Evolutionary conservation across 495 filamentous ascomycete species (phyloP), one percentile per base, ranked within the genome.

Genomic region (Lichenothelia convexa): DNA sequence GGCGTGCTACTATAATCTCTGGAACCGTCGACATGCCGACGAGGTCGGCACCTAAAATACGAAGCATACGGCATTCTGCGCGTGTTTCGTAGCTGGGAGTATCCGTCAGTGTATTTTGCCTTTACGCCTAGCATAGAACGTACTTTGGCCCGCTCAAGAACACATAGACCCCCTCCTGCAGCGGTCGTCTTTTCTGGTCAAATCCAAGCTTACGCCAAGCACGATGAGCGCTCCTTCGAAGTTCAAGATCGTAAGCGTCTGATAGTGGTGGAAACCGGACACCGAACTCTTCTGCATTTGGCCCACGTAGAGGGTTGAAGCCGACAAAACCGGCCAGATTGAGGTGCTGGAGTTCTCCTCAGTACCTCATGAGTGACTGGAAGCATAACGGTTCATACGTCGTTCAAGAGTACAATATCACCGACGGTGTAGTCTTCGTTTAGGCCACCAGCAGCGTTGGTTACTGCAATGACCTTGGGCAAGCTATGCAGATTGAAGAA

Each of bases 1-100:
- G 79, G 43, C 79, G 63, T 11, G 79, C 78, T 13, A 77, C 71
- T 34, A 82, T 65, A 27, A 82, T 74, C 48, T 85, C 79, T 8
- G 79, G 79, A 12, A 83, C 74, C 4, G 78, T 82, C 13, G 73
- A 79, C 79, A 84, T 83, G 6, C 78, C 78, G 3, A 83, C 78
- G 13, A 82, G 53, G 52, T 84, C 78, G 18, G 75, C 78, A 5
- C 77, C 78, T 11, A 80, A 50, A 22, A 51, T 56, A 19, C 61
- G 63, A 40, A 85, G 63, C 68, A 84, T 72, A 15, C 78, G 68
- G 44, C 78, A 82, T 50, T 85, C 79, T 9, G 79, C 75, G 41
- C 79, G 63, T 1, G 78, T 84, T 47, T 84, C 79, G 53, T 80
- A 80, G 35, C 72, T 78, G 3, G 3, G 15, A 40, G 30, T 0